Base-by-base conservation (phyloP, 495 filamentous ascomycete genomes). In the Aspergillus egyptiacus region DNA sequence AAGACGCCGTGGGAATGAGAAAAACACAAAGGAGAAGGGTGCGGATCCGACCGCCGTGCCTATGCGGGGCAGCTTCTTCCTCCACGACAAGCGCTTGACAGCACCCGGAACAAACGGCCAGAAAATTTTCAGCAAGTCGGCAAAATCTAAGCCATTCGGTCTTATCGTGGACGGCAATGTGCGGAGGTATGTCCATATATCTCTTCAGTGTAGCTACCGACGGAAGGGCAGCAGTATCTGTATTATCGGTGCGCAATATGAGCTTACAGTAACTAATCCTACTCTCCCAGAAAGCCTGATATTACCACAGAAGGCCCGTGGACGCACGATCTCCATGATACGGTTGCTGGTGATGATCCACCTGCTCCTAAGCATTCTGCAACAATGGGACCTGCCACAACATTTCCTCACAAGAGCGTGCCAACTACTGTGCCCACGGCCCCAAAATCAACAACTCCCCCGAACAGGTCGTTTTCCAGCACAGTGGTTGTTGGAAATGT, bases 311-410 rank as follows among this genome's bases (percentile, higher is more conserved):
- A 84, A 64, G 78, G 83, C 10, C 84, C 78, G 27, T 98, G 93
- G 93, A 76, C 86, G 47, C 93, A 98, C 61, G 93, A 98, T 69
- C 86, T 98, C 69, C 93, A 98, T 66, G 91, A 96, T 40, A 81
- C 81, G 14, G 81, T 91, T 30, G 76, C 77, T 46, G 68, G 67
- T 45, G 66, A 63, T 53, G 71, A 72, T 53, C 55, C 57, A 49
- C 68, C 67, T 55, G 65, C 51, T 13, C 17, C 55, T 24, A 63
- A 65, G 47, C 48, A 55, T n/a, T 24, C 57, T 39, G 18, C 50
- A 2, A 20, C 53, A 9, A 44, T 60, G 10, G 28, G 53, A 36
- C 43, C 31, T 15, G 47, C 32, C 20, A 50, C 65, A 37, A 63
- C 55, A 11, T 46, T 52, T 54, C 56, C 64, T 13, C 56, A 63